Base-by-base conservation (phyloP, 2,329 filamentous ascomycete genomes). In the Paradendryphiella salina region DNA sequence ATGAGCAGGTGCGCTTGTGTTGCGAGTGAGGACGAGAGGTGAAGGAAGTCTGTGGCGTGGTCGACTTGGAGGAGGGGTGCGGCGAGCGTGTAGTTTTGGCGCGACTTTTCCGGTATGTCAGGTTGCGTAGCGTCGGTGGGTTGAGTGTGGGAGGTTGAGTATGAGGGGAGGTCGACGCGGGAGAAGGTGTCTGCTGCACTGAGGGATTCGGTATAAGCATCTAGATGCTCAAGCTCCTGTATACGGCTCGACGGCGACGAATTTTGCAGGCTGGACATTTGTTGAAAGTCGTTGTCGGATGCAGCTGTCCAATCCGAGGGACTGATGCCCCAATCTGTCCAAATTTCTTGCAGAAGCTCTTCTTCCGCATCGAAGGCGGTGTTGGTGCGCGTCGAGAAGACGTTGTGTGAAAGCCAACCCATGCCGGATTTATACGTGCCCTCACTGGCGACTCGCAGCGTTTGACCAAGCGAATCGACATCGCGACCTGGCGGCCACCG, bases 391-490 rank as follows among this genome's bases (percentile, higher is more conserved):
- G 77, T 62, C 26, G 75, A 51, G 9, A 79, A 70, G 3, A 80
- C 72, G 61, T 93, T 88, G 49, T 85, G 82, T 39, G 80, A 83
- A 21, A 91, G 72, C 82, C 85, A 79, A 10, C 90, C 91, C 87
- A 96, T 94, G 13, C 87, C 89, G 8, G 77, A 73, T 26, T 81
- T 75, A 64, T 95, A 96, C 0, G 92, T 95, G 43, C 83, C 82
- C 65, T 89, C 79, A 69, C 94, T 99, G 44, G 93, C 79, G 9
- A 96, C 88, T 18, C 92, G 85, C 34, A 93, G 78, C 8, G 80
- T 81, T 46, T 88, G 80, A 1, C 88, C 86, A 36, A 85, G 72
- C 44, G 82, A 77, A 62, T 93, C 86, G 3, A 86, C 65, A 64
- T 93, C 88, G 18, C 79, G 79, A 0, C 88, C 88, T 36, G 80